These are phyloP conservation scores for Camelina neglecta DNA, from an alignment of 345 rosid species.

Conservation along the genomic window DNA sequence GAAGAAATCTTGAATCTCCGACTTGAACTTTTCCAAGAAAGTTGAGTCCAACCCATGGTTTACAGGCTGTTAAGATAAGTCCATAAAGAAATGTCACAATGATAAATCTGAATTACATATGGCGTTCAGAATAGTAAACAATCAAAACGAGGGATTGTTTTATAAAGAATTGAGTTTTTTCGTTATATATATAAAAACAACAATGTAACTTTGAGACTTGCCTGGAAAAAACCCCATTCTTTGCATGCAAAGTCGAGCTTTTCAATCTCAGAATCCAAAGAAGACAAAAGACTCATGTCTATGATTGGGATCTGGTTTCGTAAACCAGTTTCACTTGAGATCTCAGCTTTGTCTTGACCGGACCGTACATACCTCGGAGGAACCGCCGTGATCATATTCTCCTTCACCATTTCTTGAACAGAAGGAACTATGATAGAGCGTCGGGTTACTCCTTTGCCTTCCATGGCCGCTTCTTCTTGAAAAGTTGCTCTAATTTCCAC, in stretches of 20 bases:
- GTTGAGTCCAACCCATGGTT: slow-evolving; percentile 39
- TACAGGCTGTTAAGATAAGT: slow-evolving; percentile 29
- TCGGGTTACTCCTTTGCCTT: slow-evolving; percentile 8
- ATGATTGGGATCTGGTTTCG: slow-evolving; percentile 18
- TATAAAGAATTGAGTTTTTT: background rate
- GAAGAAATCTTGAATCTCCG: slow-evolving; percentile 38
- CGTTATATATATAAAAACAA: slow-evolving; percentile 24
- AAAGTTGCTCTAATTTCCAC: no score
- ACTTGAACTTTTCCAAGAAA: slow-evolving; percentile 40
- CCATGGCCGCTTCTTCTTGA: slow-evolving; percentile 17
- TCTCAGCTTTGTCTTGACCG: slow-evolving; percentile 23
- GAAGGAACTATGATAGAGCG: slow-evolving; percentile 34
- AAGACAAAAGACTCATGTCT: slow-evolving; percentile 27
- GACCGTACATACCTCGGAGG: slow-evolving; percentile 31
- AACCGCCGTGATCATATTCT: slow-evolving; percentile 17
- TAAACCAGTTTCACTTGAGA: background rate
- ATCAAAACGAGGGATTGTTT: background rate
- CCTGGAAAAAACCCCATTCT: slow-evolving; percentile 60
- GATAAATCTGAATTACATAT: background rate
- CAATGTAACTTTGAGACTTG: slow-evolving; percentile 29
- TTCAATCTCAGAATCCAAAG: slow-evolving; percentile 34
- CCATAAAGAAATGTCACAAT: background rate
- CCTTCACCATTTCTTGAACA: slow-evolving; percentile 41
- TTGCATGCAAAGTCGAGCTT: slow-evolving; percentile 60
- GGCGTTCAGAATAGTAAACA: background rate